Base-by-base conservation (phyloP, 176 grass and related monocot species). In the Alopecurus myosuroides region DNA sequence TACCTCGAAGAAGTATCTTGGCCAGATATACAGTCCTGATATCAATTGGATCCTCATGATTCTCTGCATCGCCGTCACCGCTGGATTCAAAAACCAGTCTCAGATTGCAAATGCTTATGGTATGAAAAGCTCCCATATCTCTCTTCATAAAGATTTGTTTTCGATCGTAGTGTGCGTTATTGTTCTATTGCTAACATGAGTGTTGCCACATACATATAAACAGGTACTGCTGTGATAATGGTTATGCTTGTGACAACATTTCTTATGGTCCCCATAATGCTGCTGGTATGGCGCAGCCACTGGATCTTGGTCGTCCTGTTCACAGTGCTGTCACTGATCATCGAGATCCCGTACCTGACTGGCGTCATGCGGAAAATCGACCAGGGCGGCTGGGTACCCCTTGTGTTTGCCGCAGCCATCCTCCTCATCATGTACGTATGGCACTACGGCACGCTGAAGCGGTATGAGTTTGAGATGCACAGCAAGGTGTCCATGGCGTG, bases 21-120 rank as follows among this genome's bases (percentile, higher is more conserved):
- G 95, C 17, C 95, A 98, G 89, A 94, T 95, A 80, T 98, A 98
- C 60, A 95, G 94, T 41, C 95, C 95, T 22, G 95, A 98, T 46
- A 91, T 98, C 42, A 98, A 98, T 74, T 98, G 92, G 92, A 56
- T 98, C 18, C 91, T 98, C 58, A 77, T 98, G 92, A 11, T 93
- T 81, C 82, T 94, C 17, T 98, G 95, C 52, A 91, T 98, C 1
- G 82, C 92, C 0, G 90, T 93, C 61, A 98, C 95, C 13, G 92
- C 86, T 73, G 95, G 88, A 25, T 98, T 98, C 55, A 93, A 88
- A 76, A 91, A 86, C 17, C 70, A 87, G 78, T 77, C 20, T 74
- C 88, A 91, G 79, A 98, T 98, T 77, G 95, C 89, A 85, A 98
- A 95, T 65, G 95, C 95, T 71, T 98, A 98, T 18, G 95, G 95